Conservation (phyloP, 2,329 filamentous ascomycete species). For the Sphaerulina musiva region DNA sequence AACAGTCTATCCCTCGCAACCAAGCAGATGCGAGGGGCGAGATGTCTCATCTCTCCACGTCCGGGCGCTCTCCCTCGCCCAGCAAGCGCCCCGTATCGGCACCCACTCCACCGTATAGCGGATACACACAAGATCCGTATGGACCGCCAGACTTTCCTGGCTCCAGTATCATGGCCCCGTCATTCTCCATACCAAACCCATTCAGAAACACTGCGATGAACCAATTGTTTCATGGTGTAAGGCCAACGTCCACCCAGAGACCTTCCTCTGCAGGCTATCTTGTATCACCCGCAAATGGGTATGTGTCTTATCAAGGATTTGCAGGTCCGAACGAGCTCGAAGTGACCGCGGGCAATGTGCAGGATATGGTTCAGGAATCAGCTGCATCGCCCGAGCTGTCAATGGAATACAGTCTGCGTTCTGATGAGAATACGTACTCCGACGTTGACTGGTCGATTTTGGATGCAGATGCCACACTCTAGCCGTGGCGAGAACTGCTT, state of each 20-base stretch:
- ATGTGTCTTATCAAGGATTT: background rate
- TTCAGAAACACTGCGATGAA: background rate
- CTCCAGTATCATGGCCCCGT: background rate
- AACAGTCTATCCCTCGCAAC: background rate
- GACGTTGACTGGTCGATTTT: conserved; percentile 6
- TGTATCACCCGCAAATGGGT: background rate
- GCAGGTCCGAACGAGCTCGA: background rate
- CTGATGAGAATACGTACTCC: background rate
- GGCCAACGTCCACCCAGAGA: background rate
- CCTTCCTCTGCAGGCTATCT: background rate
- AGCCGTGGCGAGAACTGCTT: background rate
- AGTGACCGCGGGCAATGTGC: background rate
- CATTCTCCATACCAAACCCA: background rate
- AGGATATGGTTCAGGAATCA: background rate
- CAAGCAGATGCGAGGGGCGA: background rate
- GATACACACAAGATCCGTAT: background rate
- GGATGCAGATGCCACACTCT: background rate
- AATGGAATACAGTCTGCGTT: background rate
- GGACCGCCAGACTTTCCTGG: background rate
- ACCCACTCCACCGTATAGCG: background rate
- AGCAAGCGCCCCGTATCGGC: background rate
- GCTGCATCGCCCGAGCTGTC: background rate
- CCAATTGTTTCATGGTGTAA: background rate
- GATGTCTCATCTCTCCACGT: background rate
- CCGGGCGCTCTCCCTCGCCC: background rate